Percentiles rank a stretch among this genome's conserved stretches.
Conservation (phyloP, 345 rosid species). For the Luvunga scandens region DNA sequence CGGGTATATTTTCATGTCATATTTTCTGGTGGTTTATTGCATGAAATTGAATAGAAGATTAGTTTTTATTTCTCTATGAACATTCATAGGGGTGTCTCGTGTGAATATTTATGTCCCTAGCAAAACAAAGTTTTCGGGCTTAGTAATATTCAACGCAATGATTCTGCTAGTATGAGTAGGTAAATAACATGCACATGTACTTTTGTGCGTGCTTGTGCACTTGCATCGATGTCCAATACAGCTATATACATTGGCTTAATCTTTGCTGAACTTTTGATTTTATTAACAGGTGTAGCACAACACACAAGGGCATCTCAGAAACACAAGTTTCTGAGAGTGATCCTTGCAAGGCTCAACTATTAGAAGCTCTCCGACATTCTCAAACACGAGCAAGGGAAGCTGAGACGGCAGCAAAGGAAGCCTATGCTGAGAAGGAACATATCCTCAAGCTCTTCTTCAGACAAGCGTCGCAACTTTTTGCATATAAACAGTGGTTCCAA, state of each 20-base stretch:
- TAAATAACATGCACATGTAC: not conserved
- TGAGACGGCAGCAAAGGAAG: slow-evolving; percentile 82
- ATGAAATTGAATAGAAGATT: not conserved
- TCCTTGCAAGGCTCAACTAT: slow-evolving; percentile 62
- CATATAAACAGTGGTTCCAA: slow-evolving; percentile 89
- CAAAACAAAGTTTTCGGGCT: not conserved
- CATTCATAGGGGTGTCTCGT: not conserved
- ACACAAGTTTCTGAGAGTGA: slow-evolving; percentile 40
- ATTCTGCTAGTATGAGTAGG: not conserved
- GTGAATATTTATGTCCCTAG: not conserved
- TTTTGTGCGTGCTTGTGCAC: not conserved
- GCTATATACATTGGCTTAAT: not conserved
- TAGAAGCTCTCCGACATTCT: slow-evolving; percentile 88
- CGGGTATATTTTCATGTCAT: slow-evolving; percentile 31
- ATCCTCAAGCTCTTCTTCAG: slow-evolving; percentile 71
- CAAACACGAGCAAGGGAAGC: slow-evolving; percentile 99
- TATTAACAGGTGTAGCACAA: slow-evolving; percentile 15
- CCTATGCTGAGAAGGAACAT: slow-evolving; percentile 77
- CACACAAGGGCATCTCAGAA: slow-evolving; percentile 23
- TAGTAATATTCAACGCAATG: not conserved
- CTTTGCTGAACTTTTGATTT: slow-evolving; percentile 18
- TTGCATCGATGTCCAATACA: not conserved
- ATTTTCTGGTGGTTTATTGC: slow-evolving; percentile 3
- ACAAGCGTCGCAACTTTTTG: slow-evolving; percentile 95
- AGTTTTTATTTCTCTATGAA: not conserved